These are phyloP conservation scores for Penicillium sp. DNA, from an alignment of 2,329 filamentous ascomycete species.

Conservation along the genomic window DNA sequence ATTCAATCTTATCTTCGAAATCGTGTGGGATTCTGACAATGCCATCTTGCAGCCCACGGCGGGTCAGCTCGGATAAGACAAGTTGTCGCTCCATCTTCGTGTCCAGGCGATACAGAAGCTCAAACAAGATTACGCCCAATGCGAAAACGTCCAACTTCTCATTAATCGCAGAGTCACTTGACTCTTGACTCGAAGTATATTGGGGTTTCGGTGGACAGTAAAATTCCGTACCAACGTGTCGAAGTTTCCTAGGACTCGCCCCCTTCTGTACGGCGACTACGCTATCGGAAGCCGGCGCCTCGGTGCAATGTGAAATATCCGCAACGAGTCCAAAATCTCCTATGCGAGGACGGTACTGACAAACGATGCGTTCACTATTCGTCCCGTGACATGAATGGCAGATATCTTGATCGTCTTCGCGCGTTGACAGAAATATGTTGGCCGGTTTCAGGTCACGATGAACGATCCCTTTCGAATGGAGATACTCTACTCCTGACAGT, in stretches of 20 bases:
- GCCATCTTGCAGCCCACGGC: slow-evolving; percentile 12
- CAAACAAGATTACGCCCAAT: slow-evolving; percentile 60
- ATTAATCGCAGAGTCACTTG: slow-evolving; percentile 30
- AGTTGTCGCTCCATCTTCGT: slow-evolving; percentile 48
- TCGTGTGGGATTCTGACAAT: slow-evolving; percentile 32
- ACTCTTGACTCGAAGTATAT: slow-evolving; percentile 11
- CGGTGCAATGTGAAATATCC: slow-evolving; percentile 44
- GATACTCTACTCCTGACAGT: slow-evolving; percentile 61
- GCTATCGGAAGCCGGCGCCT: slow-evolving; percentile 18
- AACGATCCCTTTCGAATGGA: slow-evolving; percentile 58
- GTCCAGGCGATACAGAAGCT: slow-evolving; percentile 55
- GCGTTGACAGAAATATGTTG: slow-evolving; percentile 60
- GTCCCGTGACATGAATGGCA: slow-evolving; percentile 45
- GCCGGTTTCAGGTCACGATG: slow-evolving; percentile 67
- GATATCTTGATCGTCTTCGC: slow-evolving; percentile 44
- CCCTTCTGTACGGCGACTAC: slow-evolving; percentile 18
- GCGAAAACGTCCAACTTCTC: slow-evolving; percentile 60
- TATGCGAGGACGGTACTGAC: slow-evolving; percentile 57
- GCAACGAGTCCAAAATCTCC: slow-evolving; percentile 66
- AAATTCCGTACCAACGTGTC: slow-evolving; percentile 58
- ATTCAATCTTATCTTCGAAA: slow-evolving; percentile 35
- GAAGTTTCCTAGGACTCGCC: slow-evolving; percentile 24
- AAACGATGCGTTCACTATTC: slow-evolving; percentile 19
- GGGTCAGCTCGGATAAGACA: slow-evolving; percentile 39
- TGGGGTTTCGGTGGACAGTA: slow-evolving; percentile 50